Base-by-base conservation (phyloP, 2,329 filamentous ascomycete genomes). In the Westerdykella sp. region DNA sequence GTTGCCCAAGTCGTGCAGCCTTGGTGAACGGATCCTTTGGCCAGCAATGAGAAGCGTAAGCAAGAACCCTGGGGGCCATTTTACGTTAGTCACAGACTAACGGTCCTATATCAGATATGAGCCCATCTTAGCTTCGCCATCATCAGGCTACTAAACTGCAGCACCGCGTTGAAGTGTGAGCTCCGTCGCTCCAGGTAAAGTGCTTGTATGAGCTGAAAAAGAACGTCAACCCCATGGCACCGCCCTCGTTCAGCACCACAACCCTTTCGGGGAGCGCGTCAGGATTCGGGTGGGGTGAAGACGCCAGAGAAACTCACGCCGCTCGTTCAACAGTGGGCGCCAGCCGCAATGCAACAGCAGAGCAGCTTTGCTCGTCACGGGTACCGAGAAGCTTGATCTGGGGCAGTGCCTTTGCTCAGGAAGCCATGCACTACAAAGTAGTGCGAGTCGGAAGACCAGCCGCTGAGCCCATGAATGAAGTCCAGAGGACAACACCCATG, bases 331-430 rank as follows among this genome's bases (percentile, higher is more conserved):
- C 37, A 37, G 43, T 40, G 40, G 39, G 43, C 45, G 12, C 25
- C 40, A 49, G 44, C 49, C 25, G 49, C 49, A 42, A 40, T 48
- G 51, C 53, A 44, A 46, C 14, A 15, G 43, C 38, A 46, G 21
- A 43, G 44, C 44, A 37, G 35, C 41, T 42, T 35, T 16, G 28
- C 32, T 22, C 46, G 34, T 41, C 41, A 40, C 15, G 37, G 40
- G 39, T 22, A 34, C 39, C 37, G 47, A 41, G 42, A 37, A 46
- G 46, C 40, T 62, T 57, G 21, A 42, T 66, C 44, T 66, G 21
- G 62, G 60, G 57, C 50, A 50, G 49, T 58, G 62, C 62, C 62
- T 66, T 66, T 66, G 60, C 54, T 44, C 57, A 63, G 47, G 25
- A 54, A 62, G 53, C 52, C 53, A 62, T 55, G 34, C 50, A 57